Conservation (phyloP, 1,284 basidiomycete genomes). For the Puccinia coronata region DNA sequence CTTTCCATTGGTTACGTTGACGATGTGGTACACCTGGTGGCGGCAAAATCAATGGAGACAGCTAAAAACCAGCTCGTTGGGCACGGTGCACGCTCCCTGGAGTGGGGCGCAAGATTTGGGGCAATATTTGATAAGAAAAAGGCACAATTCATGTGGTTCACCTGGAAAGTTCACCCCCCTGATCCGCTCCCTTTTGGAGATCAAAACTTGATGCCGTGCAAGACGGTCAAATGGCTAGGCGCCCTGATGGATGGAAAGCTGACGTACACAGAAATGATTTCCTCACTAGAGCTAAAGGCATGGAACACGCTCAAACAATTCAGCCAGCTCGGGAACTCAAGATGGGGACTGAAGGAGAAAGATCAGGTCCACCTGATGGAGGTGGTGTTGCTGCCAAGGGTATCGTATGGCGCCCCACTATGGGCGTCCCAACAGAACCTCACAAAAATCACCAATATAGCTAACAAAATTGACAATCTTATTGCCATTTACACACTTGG, state of each 20-base stretch:
- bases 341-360: background rate
- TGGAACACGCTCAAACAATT: background rate
- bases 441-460: too few relatives aligned
- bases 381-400: background rate
- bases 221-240: too few relatives aligned
- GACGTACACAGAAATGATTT: background rate
- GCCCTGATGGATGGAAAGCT: background rate
- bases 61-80: background rate
- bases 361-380: background rate
- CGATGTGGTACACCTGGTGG: slow-evolving; percentile 11
- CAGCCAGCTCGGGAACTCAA: background rate
- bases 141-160: background rate
- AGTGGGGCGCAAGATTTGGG: background rate
- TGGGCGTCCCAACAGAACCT: background rate
- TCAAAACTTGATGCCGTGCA: background rate
- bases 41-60: background rate
- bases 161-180: background rate
- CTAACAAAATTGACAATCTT: too few relatives aligned
- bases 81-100: background rate
- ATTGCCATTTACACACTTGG: too few relatives aligned
- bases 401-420: background rate
- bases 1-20: slow-evolving; percentile 24
- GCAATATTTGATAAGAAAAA: background rate
- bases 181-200: background rate
- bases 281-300: background rate